phyloP scores from a whole-genome alignment of 441 rosid species.

The Eutrema salsugineum region DNA sequence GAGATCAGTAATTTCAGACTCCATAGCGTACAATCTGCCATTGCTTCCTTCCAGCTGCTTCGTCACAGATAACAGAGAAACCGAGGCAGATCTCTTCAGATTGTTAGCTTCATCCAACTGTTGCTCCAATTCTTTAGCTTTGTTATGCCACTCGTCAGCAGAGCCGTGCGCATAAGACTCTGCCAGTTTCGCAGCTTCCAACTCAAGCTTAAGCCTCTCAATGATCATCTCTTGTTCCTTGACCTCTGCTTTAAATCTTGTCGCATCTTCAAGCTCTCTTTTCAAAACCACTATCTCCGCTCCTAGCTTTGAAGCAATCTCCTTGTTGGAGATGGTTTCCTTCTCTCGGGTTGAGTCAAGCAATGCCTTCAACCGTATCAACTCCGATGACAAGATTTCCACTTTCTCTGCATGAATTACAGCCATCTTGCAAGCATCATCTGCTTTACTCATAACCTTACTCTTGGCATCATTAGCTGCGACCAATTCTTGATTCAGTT shows the following conservation, averaged over 20 bases:
- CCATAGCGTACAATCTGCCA: slow-evolving; percentile 56
- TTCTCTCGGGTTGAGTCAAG: slow-evolving; percentile 64
- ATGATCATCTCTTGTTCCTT: slow-evolving; percentile 51
- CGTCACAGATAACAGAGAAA: slow-evolving; percentile 61
- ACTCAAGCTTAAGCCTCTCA: slow-evolving; percentile 72
- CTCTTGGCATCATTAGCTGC: slow-evolving; percentile 65
- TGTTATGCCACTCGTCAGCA: slow-evolving; percentile 60
- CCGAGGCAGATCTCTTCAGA: slow-evolving; percentile 72
- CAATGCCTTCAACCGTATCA: slow-evolving; percentile 54
- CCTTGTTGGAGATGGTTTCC: slow-evolving; percentile 49
- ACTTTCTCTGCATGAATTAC: slow-evolving; percentile 75
- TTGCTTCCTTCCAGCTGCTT: slow-evolving; percentile 72
- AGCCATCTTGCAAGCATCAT: slow-evolving; percentile 78
- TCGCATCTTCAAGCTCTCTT: slow-evolving; percentile 57
- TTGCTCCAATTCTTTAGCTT: slow-evolving; percentile 47
- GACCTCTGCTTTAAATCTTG: slow-evolving; percentile 44
- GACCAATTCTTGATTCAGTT: slow-evolving; percentile 62
- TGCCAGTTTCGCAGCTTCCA: slow-evolving; percentile 79
- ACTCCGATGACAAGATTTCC: slow-evolving; percentile 62
- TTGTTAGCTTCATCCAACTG: slow-evolving; percentile 58
- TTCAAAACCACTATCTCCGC: slow-evolving; percentile 53
- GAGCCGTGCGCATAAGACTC: slow-evolving; percentile 66
- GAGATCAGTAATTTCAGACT: slow-evolving; percentile 52
- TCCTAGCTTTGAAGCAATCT: slow-evolving; percentile 49
- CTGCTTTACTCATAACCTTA: slow-evolving; percentile 69